A percentile compares a stretch with the other conserved stretches of the same genome.
These are phyloP conservation scores for Croton laevigatus DNA, from an alignment of 441 rosid species.

Conservation along the genomic window DNA sequence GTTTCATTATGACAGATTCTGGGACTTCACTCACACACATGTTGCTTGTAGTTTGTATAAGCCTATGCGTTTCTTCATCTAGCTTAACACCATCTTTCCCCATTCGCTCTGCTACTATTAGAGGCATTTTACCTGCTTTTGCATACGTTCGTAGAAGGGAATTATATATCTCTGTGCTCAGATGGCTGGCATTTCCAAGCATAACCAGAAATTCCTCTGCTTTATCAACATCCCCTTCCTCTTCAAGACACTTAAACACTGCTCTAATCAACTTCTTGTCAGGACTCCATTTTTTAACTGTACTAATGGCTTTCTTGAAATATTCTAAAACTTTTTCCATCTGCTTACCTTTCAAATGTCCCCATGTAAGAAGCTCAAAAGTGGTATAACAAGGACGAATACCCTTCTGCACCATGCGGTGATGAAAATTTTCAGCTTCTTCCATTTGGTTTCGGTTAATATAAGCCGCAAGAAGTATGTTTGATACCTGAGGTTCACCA, in stretches of 20 bases:
- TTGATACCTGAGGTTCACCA: slow-evolving; percentile 55
- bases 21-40: slow-evolving; percentile 63
- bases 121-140: slow-evolving; percentile 78
- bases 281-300: slow-evolving; percentile 65
- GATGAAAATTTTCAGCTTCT: slow-evolving; percentile 49
- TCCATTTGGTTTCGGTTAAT: slow-evolving; percentile 50
- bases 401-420: slow-evolving; percentile 48
- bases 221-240: slow-evolving; percentile 47
- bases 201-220: slow-evolving; percentile 62
- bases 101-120: slow-evolving; percentile 70
- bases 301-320: slow-evolving; percentile 59
- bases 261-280: slow-evolving; percentile 46
- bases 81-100: slow-evolving; percentile 52
- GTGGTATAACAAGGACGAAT: slow-evolving; percentile 66
- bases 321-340: slow-evolving; percentile 55
- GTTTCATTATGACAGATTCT: slow-evolving; percentile 25
- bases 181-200: slow-evolving; percentile 58
- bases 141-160: slow-evolving; percentile 65
- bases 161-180: slow-evolving; percentile 64
- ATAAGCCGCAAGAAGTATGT: slow-evolving; percentile 66
- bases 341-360: slow-evolving; percentile 47
- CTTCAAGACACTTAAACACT: slow-evolving; percentile 53
- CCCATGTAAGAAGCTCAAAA: slow-evolving; percentile 81
- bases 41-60: slow-evolving; percentile 51
- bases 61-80: slow-evolving; percentile 63